Percentiles rank a stretch among this genome's conserved stretches.
These are phyloP conservation scores for Macadamia integrifolia DNA, from an alignment of 164 flowering plant species.

Conservation along the genomic window DNA sequence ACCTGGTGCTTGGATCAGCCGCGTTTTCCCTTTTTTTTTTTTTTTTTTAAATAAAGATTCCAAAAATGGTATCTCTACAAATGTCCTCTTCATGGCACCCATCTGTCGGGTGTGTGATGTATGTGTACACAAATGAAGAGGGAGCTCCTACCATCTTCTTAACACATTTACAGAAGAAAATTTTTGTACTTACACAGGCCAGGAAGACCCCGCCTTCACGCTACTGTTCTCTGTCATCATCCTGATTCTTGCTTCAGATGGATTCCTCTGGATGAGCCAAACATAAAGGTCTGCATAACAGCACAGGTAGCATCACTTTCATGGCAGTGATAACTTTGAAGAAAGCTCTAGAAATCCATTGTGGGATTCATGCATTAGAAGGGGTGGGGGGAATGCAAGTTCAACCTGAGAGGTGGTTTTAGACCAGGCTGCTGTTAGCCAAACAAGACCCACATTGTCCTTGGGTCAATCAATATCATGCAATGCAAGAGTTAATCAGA, in stretches of 20 bases:
- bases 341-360: no score
- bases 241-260: constrained; percentile 62
- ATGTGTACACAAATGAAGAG: constrained; percentile 17
- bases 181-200: constrained; percentile 31
- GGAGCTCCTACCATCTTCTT: constrained; percentile 24
- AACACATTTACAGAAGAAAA: constrained; percentile 30
- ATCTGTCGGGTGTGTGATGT: background rate
- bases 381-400: no score
- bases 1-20: constrained; percentile 18
- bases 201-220: constrained; percentile 11
- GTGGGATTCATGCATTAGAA: no score
- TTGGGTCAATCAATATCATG: no score
- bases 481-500: no score
- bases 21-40: background rate
- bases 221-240: constrained; percentile 23
- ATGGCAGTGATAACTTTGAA: no score
- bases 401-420: no score
- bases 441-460: no score
- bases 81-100: constrained; percentile 17
- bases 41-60: background rate
- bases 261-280: constrained; percentile 25
- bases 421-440: no score
- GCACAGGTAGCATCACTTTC: no score
- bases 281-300: constrained; percentile 4
- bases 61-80: constrained; percentile 37